Evolutionary conservation across 495 filamentous ascomycete species (phyloP).

Genomic region (Geoglossum glabrum): DNA sequence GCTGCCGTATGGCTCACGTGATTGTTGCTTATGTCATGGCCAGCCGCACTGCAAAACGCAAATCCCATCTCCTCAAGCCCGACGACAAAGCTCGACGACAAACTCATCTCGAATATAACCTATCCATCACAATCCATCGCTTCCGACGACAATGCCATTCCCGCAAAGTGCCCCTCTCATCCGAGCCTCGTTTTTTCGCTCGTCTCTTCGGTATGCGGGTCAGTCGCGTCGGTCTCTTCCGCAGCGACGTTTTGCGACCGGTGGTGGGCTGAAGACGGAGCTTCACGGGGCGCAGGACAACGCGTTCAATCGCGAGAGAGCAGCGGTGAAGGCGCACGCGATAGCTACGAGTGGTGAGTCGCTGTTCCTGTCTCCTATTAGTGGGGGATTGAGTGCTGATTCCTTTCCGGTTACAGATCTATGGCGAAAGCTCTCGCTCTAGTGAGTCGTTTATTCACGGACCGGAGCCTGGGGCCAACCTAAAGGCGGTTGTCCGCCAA

Average conservation of each 20-base stretch:
- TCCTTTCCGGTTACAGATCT: conserved; percentile 38
- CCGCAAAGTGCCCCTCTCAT: too few relatives aligned
- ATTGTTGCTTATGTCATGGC: too few relatives aligned
- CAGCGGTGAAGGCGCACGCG: conserved; percentile 71
- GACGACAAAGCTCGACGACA: too few relatives aligned
- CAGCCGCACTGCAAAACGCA: too few relatives aligned
- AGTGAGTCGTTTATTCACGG: conserved; percentile 28
- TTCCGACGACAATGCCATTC: too few relatives aligned
- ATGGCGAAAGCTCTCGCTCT: conserved; percentile 86
- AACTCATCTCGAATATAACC: too few relatives aligned
- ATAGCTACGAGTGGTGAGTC: conserved; percentile 52
- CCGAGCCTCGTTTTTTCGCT: background rate
- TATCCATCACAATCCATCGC: too few relatives aligned
- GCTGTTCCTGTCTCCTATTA: background rate
- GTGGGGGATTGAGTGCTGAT: conserved; percentile 16
- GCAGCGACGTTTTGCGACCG: conserved; percentile 40
- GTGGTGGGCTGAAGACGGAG: conserved; percentile 12
- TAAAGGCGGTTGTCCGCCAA: conserved; percentile 14
- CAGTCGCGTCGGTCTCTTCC: conserved; percentile 32
- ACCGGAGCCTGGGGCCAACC: background rate
- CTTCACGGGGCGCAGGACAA: conserved; percentile 46
- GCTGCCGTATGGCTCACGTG: too few relatives aligned
- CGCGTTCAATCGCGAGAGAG: conserved; percentile 70
- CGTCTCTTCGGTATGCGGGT: conserved; percentile 20
- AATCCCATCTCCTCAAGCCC: too few relatives aligned